Evolutionary conservation across 106 monocot species (phyloP), one percentile per base, ranked within the genome.

Genomic region (Dendrobium huoshanense): DNA sequence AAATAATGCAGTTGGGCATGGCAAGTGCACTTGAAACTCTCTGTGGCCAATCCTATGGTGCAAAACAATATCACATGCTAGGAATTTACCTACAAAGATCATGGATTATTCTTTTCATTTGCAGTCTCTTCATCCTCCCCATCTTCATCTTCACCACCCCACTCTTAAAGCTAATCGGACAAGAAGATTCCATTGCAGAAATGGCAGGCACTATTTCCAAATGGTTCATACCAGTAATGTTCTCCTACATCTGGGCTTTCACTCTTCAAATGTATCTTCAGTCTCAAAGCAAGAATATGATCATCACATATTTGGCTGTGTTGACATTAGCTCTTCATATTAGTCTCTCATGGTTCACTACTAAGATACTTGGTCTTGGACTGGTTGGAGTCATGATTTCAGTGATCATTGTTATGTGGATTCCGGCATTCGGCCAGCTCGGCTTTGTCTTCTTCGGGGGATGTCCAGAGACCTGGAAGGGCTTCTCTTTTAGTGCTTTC

Each of bases 71-170:
- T 82, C 85, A 89, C 81, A 94, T 94, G 94, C 74, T 94, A 0
- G 94, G 91, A n/a, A 82, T 91, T 45, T 92, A 90, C 58, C 81
- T 92, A 7, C 94, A 92, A 77, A 73, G 91, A 43, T 91, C 94
- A 73, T 91, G 91, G 88, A 86, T 89, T 9, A 83, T 91, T 11
- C 70, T 89, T 19, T 72, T 91, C 18, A 20, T 49, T 0, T 85
- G 80, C 74, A 80, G 81, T 7, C 13, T 85, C 20, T 1, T 81
- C 2, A 64, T 91, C 29, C 45, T 91, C 25, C 91, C 91, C 5
- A 43, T 91, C 54, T 89, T 86, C 78, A 56, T 94, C 78, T 89
- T 91, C 82, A 86, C 89, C 1, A 80, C 89, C 11, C 91, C 89
- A 0, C 3, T 94, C 72, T 83, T 94, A 17, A 40, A 59, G 4